These are phyloP conservation scores for Isabelozyma heimii DNA, from an alignment of 805 yeast species.

Conservation along the genomic window DNA sequence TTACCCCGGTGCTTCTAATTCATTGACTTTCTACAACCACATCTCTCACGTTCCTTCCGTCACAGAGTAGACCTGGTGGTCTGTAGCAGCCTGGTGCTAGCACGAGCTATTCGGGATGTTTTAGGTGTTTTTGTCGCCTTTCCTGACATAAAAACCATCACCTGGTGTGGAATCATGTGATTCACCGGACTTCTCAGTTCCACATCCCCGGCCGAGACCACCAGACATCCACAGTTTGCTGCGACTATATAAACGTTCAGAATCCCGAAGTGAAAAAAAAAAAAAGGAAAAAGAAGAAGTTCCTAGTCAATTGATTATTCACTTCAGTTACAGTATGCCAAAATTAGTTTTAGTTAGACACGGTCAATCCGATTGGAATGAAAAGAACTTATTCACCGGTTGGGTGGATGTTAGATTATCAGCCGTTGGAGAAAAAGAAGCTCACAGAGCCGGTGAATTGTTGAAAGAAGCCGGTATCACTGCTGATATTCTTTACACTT, in stretches of 20 bases:
- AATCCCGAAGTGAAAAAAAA: not conserved
- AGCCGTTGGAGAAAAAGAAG: constrained; percentile 84
- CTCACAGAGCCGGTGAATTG: constrained; percentile 89
- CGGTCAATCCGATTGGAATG: constrained; percentile 99
- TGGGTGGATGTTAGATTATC: constrained; percentile 95
- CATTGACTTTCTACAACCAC: no score
- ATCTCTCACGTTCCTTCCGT: no score
- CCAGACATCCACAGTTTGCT: not conserved
- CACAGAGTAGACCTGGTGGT: no score
- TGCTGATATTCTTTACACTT: constrained; percentile 89
- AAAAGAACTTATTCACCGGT: constrained; percentile 96
- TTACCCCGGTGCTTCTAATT: no score
- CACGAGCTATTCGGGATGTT: not conserved
- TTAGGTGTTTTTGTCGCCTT: not conserved
- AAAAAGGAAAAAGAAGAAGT: not conserved
- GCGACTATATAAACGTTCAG: not conserved
- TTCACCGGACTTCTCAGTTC: constrained; percentile 1
- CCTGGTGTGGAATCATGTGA: not conserved
- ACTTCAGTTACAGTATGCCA: constrained; percentile 26
- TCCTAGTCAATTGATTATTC: not conserved
- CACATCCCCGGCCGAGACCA: constrained; percentile 1
- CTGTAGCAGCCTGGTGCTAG: no score
- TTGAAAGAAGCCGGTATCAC: constrained; percentile 79
- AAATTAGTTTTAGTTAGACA: constrained; percentile 93
- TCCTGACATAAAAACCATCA: not conserved